Evolutionary conservation across 257 asterid species (phyloP), one percentile per base, ranked within the genome.

Genomic region (Linaria vulgaris): DNA sequence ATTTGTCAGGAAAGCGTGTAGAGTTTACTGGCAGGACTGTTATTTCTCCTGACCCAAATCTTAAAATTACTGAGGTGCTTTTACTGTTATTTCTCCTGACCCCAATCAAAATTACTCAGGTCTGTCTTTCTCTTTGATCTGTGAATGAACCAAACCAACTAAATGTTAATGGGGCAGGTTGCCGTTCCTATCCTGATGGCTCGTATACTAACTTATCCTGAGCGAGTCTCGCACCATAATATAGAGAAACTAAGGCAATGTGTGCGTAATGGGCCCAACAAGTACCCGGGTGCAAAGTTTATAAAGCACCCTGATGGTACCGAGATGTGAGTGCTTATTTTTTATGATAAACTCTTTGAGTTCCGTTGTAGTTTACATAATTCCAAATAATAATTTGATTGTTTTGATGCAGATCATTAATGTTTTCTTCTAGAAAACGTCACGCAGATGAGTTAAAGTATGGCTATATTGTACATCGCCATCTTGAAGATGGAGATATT

Each of bases 11-110:
- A 58, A 92, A 92, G 82, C 97, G 99, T 73, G 99, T 89, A 38
- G 99, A 92, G 71, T 92, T 34, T 72, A 89, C 97, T 44, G 97
- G 97, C 61, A 82, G 99, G 78, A 92, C 99, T 38, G 99, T 92
- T 62, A 92, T 92, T 69, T 92, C 97, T 64, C 99, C 96, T 19
- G 99, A 92, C 66, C 99, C 97, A 27, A 92, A 92, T 75, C 76
- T 92, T 72, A 85, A 83, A 73, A 92, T 92, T 63, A 85, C 80
- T 21, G 90, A 92, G 99, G 99, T 92, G 31, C 60, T 59, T 27
- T 27, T 6, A 27, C 34, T 27, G 99, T 92, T 62, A 92, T 92
- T 69, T 92, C 97, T 64, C 99, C 96, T 19, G 99, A 92, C 66
- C 99, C 97, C 23, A 92, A 92, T 75, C 76, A 85, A 83, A 73